Base-by-base conservation (phyloP, 139 green algal genomes). In the Closterium sp. region DNA sequence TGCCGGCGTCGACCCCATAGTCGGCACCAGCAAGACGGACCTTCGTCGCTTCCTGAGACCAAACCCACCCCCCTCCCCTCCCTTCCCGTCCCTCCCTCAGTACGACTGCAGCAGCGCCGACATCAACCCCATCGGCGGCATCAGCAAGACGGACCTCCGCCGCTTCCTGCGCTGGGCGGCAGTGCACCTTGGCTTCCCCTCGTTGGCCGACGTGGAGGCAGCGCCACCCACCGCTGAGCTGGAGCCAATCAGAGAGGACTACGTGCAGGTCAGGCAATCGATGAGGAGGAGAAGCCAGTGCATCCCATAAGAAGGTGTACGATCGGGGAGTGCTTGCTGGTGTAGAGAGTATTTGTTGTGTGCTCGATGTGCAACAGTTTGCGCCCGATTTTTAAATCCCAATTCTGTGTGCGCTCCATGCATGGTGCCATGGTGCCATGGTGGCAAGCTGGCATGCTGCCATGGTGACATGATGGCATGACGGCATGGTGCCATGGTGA, bases 1-100 rank as follows among this genome's bases (percentile, higher is more conserved):
- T 2, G 98, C 97, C 2, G 98, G 99, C 92, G 96, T 99, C 88
- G 99, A 99, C 95, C 98, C 98, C 64, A 99, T 99, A 34, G 97
- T 95, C 7, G 94, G 93, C 66, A 95, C 96, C 90, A 91, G 31
- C 90, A 96, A 96, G 90, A 32, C 6, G 0, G 97, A 99, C 88
- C 90, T 99, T 43, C 85, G 92, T 43, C 83, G 92, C 19, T 99
- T 99, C 93, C 94, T 98, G 85, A 34, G 87, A 66, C 38, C 38
- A 5, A 1, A 23, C 38, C 38, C 38, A 66, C 38, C 38, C 0
- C 38, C 38, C 12, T 66, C 38, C 38, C 38, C 4, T 1, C 38
- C 38, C 21, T 21, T 66, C 38, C 21, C 21, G 21, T 12, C 21
- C 38, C 38, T 12, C 4, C 38, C 21, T 21, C 90, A 93, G 95